Percentiles rank a stretch among this genome's conserved stretches.
phyloP scores from a whole-genome alignment of 2,329 filamentous ascomycete genomes.

The Pleomassaria siparia region DNA sequence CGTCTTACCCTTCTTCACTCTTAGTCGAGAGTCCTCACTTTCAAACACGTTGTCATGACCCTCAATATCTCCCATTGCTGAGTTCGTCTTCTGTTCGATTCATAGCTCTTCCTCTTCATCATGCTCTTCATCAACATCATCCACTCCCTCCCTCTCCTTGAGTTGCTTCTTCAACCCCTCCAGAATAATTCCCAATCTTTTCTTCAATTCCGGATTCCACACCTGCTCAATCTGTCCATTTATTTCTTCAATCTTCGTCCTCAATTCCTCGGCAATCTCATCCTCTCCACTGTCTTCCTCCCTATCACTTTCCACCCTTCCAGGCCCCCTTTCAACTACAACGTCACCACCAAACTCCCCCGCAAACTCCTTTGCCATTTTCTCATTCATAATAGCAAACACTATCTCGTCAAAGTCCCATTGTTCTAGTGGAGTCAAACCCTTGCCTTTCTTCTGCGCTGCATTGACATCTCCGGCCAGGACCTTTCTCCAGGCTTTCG shows the following conservation, averaged over 20 bases:
- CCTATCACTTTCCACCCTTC: conserved; percentile 43
- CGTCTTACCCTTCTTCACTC: too few species aligned
- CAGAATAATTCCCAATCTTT: conserved; percentile 31
- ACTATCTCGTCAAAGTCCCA: conserved; percentile 57
- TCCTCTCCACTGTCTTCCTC: conserved; percentile 22
- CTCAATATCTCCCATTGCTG: too few species aligned
- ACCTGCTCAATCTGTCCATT: conserved; percentile 36
- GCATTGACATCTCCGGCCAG: conserved; percentile 16
- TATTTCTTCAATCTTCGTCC: conserved; percentile 38
- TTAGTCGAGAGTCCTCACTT: too few species aligned
- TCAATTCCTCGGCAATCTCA: conserved; percentile 30
- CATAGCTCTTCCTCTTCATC: background rate
- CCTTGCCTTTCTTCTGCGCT: conserved; percentile 26
- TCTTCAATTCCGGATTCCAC: conserved; percentile 38
- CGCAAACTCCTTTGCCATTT: conserved; percentile 57
- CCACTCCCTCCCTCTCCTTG: background rate
- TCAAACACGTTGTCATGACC: too few species aligned
- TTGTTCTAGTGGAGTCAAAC: conserved; percentile 22
- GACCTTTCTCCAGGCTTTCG: conserved; percentile 55
- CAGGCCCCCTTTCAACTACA: conserved; percentile 39
- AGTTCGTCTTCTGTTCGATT: too few species aligned
- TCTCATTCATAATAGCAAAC: conserved; percentile 59
- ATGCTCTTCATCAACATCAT: background rate
- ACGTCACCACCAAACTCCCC: conserved; percentile 50
- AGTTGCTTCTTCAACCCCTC: conserved; percentile 20